Evolutionary conservation across 1,284 basidiomycete species (phyloP).

Genomic region (Rhodotorula sp.): DNA sequence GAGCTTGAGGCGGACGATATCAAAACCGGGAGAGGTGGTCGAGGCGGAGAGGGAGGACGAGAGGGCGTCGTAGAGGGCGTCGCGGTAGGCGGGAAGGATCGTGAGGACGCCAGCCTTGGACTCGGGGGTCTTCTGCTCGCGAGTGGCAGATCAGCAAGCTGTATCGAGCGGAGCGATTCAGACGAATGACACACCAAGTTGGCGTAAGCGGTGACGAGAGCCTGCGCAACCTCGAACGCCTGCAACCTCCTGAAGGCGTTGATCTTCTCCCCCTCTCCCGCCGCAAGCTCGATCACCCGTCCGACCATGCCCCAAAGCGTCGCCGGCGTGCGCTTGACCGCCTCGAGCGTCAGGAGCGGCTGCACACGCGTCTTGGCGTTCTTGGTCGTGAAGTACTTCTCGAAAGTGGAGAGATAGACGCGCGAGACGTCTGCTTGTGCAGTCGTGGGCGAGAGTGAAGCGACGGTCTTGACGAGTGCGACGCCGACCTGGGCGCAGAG

Average conservation of each 20-base stretch:
- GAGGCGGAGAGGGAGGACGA: constrained; percentile 57
- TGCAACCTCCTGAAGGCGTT: constrained; percentile 73
- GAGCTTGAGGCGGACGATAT: constrained; percentile 72
- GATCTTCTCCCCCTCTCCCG: constrained; percentile 46
- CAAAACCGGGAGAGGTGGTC: constrained; percentile 53
- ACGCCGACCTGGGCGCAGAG: constrained; percentile 33
- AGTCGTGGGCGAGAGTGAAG: constrained; percentile 16
- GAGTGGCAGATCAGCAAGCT: background rate
- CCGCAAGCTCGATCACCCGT: constrained; percentile 17
- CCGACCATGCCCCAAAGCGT: constrained; percentile 31
- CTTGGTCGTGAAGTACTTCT: constrained; percentile 38
- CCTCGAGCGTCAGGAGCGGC: constrained; percentile 32
- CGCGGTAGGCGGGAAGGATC: constrained; percentile 60
- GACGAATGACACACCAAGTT: constrained; percentile 13
- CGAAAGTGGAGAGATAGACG: constrained; percentile 25
- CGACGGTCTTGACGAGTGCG: constrained; percentile 36
- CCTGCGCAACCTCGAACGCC: constrained; percentile 68
- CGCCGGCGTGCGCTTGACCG: constrained; percentile 26
- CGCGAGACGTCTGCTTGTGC: constrained; percentile 20
- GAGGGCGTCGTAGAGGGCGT: constrained; percentile 58
- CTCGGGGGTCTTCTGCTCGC: constrained; percentile 45
- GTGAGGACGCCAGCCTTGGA: constrained; percentile 52
- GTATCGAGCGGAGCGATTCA: no score
- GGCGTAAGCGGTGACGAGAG: constrained; percentile 55
- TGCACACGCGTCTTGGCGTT: constrained; percentile 41